Evolutionary conservation across 2,329 filamentous ascomycete genomes (phyloP), one percentile per base, ranked within the genome.

Genomic region (Talaromyces sp.): DNA sequence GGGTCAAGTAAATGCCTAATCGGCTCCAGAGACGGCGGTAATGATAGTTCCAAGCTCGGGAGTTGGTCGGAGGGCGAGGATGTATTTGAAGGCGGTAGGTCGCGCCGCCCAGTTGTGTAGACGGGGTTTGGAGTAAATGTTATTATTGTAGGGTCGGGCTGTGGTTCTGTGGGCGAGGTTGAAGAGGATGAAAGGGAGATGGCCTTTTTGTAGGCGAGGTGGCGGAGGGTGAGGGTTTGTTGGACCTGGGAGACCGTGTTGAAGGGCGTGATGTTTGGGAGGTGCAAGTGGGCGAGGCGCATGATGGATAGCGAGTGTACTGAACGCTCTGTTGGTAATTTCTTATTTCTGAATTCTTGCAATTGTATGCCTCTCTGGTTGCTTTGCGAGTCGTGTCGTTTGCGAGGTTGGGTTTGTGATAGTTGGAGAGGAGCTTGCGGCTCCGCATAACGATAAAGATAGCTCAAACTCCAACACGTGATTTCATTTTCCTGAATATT

Each of bases 51-150:
- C 71, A 39, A 83, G 71, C 69, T 76, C 74, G 33, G 65, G 52
- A 54, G 5, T 4, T 43, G 19, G n/a, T 66, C 61, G 13, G 67
- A 68, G 49, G 68, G 67, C 11, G 71, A 71, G 54, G 68, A 73
- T 61, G 73, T 74, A 67, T 74, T 77, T n/a, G 77, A 75, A 0
- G 79, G 77, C 9, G 77, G 75, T 3, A 82, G 75, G 64, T 97
- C 93, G 37, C 95, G 90, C 6, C 94, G 90, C 63, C 95, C 95
- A 69, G 93, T 90, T 15, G 94, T 97, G 79, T 95, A 97, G 56
- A 93, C 92, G 1, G 93, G 92, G 39, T 84, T 80, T 57, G 93
- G 90, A 62, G 91, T 89, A 78, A 96, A 95, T 68, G 92, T 93
- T 68, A 98, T 83, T 69, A 98, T 83, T 37, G 86, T 87, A 31